A percentile compares a stretch with the other conserved stretches of the same genome.
phyloP scores from a whole-genome alignment of 2,329 filamentous ascomycete species.

The Purpureocillium takamizusanense region DNA sequence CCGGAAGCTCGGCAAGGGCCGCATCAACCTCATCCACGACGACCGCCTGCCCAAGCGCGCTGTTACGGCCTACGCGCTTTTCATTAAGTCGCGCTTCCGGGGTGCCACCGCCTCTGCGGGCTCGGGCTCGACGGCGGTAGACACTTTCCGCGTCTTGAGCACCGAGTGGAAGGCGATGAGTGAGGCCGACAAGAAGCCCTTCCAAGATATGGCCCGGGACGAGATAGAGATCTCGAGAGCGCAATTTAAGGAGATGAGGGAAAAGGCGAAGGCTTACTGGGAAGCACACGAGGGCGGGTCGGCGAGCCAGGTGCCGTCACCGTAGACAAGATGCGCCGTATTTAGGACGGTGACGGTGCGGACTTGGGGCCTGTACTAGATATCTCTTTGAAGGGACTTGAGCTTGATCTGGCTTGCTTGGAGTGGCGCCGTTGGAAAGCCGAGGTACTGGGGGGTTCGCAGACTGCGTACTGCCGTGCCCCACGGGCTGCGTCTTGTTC shows the following conservation, averaged over 20 bases:
- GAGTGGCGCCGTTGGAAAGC: no score
- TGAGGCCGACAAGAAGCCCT: constrained; percentile 31
- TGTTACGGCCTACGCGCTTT: constrained; percentile 23
- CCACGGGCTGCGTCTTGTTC: no score
- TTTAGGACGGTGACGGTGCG: background rate
- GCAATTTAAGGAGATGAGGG: constrained; percentile 18
- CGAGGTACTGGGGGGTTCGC: no score
- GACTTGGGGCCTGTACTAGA: background rate
- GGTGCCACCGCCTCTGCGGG: constrained; percentile 14
- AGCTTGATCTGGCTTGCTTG: no score
- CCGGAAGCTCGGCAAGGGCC: constrained; percentile 20
- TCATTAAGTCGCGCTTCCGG: constrained; percentile 26
- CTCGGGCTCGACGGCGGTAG: constrained; percentile 5
- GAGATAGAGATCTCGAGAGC: constrained; percentile 6
- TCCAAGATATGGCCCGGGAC: constrained; percentile 18
- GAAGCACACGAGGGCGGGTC: constrained; percentile 5
- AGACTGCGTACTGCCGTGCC: no score
- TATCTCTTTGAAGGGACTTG: background rate
- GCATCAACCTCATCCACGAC: constrained; percentile 28
- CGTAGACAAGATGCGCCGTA: background rate
- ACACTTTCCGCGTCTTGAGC: constrained; percentile 14
- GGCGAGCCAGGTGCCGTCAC: constrained; percentile 4
- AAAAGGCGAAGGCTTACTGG: constrained; percentile 13
- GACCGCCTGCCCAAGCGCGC: constrained; percentile 36
- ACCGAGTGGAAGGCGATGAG: constrained; percentile 35